phyloP scores from a whole-genome alignment of 306 rosid species.

The Lotus japonicus region DNA sequence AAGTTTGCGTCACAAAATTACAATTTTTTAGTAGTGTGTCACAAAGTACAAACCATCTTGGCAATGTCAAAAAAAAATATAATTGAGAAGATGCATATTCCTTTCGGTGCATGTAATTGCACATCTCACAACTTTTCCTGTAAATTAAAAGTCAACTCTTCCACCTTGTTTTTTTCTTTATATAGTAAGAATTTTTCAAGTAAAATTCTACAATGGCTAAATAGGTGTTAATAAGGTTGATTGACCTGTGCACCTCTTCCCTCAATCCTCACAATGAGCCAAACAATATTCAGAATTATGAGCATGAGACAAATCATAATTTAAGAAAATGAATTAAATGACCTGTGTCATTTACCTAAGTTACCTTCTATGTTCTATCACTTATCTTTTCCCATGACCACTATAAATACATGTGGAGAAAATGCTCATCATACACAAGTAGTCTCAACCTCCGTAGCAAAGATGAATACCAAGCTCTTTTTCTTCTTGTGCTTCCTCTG shows the following conservation, averaged over 20 bases:
- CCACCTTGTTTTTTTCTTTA: too few species aligned
- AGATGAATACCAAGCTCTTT: slow-evolving; percentile 14
- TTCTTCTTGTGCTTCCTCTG: slow-evolving; percentile 13
- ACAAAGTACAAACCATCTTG: too few species aligned
- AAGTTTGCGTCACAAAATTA: too few species aligned
- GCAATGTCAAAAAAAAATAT: too few species aligned
- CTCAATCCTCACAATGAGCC: not conserved
- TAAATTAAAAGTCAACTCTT: too few species aligned
- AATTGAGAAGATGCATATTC: too few species aligned
- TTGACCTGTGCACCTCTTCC: not conserved
- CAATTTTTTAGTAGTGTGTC: too few species aligned
- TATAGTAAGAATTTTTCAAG: too few species aligned
- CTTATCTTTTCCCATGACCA: not conserved
- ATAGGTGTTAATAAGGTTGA: not conserved
- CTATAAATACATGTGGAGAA: slow-evolving; percentile 10
- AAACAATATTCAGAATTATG: not conserved
- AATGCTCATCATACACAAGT: not conserved
- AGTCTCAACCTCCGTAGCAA: not conserved
- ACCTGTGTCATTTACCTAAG: not conserved
- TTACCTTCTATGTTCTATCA: not conserved
- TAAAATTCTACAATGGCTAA: not conserved
- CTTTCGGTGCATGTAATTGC: too few species aligned
- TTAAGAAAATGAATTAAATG: not conserved
- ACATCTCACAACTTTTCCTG: too few species aligned
- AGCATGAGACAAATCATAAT: not conserved